These are phyloP conservation scores for Brasenia schreberi DNA, from an alignment of 164 flowering plant species.

Conservation along the genomic window DNA sequence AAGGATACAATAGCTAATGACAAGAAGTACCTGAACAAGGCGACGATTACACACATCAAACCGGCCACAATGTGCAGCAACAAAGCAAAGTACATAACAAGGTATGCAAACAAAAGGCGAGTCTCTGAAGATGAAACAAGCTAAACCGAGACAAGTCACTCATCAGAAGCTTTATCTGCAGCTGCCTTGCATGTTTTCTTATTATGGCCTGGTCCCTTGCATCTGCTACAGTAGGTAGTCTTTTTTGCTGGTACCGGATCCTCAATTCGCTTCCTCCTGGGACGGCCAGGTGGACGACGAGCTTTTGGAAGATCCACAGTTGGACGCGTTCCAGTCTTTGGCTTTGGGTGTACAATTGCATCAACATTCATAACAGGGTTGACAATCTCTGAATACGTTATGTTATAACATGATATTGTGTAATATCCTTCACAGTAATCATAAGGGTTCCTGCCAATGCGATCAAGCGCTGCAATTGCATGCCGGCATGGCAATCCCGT, in stretches of 20 bases:
- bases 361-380: not conserved
- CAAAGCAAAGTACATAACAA: too few species aligned
- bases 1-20: too few species aligned
- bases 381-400: not conserved
- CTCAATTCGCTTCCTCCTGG: not conserved
- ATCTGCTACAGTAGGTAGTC: not conserved
- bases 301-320: not conserved
- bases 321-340: not conserved
- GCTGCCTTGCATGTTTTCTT: not conserved
- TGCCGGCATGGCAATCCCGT: constrained; percentile 2
- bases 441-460: not conserved
- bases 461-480: constrained; percentile 2
- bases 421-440: not conserved
- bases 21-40: too few species aligned
- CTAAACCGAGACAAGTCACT: too few species aligned
- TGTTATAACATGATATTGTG: not conserved
- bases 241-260: not conserved
- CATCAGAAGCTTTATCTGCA: not conserved
- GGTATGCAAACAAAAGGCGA: too few species aligned
- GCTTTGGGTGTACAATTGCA: not conserved
- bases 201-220: constrained; percentile 1
- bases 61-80: too few species aligned
- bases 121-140: too few species aligned
- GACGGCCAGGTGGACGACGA: not conserved
- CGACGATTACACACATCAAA: too few species aligned